Conservation (phyloP, 768 basidiomycete species). For the Tricholoma sp. region DNA sequence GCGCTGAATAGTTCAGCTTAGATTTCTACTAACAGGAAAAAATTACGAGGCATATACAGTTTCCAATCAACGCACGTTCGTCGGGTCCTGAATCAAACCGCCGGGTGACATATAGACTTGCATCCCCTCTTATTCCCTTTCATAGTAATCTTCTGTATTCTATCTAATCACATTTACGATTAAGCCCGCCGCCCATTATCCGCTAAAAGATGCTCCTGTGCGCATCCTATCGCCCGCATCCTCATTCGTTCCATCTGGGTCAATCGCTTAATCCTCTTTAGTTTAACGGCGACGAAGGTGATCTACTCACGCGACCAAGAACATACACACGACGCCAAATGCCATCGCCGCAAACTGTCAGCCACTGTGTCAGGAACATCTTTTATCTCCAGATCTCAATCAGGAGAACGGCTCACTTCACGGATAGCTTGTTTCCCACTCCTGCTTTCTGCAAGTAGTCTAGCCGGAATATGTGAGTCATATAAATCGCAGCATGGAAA, state of each 20-base stretch:
- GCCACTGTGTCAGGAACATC: conserved; percentile 5
- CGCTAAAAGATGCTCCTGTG: not conserved
- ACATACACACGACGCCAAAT: conserved; percentile 89
- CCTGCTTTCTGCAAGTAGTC: conserved; percentile 82
- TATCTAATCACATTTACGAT: too few relatives aligned
- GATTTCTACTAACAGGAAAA: conserved; percentile 7
- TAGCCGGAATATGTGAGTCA: conserved; percentile 13
- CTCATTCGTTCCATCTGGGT: conserved; percentile 70
- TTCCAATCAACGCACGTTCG: conserved; percentile 45
- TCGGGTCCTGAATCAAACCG: conserved; percentile 27
- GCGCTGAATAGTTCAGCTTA: not conserved
- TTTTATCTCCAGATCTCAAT: conserved; percentile 1
- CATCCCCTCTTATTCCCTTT: not conserved
- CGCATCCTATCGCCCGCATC: too few relatives aligned
- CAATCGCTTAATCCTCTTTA: conserved; percentile 2
- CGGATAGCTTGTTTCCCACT: conserved; percentile 86
- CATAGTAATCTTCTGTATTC: not conserved
- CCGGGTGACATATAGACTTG: not conserved
- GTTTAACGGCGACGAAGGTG: conserved; percentile 1
- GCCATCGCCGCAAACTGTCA: conserved; percentile 86
- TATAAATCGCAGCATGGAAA: not conserved
- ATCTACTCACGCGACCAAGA: conserved; percentile 77
- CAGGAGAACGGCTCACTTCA: conserved; percentile 51
- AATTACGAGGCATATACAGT: conserved; percentile 27
- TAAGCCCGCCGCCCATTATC: not conserved